Percentiles rank a stretch among this genome's conserved stretches.
These are phyloP conservation scores for Paragyromitra xinjiangensis DNA, from an alignment of 495 filamentous ascomycete genomes.

Conservation along the genomic window DNA sequence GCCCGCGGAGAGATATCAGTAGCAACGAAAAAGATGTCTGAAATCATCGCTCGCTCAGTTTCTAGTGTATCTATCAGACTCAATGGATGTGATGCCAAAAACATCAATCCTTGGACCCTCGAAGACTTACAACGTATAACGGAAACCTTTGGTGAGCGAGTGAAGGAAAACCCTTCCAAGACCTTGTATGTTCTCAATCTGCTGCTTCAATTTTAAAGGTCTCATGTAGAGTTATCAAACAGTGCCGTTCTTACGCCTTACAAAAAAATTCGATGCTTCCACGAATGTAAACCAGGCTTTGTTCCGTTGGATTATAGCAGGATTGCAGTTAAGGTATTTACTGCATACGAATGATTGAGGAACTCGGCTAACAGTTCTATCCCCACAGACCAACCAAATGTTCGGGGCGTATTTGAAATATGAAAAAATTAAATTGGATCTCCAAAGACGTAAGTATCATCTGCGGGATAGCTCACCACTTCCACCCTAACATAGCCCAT, in stretches of 20 bases:
- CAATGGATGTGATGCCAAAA: not conserved
- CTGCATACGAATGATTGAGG: not conserved
- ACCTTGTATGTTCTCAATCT: constrained; percentile 5
- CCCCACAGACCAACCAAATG: constrained; percentile 1
- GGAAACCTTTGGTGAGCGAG: not conserved
- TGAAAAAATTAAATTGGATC: not conserved
- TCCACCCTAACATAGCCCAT: not conserved
- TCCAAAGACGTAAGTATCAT: not conserved
- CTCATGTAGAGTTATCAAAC: not conserved
- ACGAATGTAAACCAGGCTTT: constrained; percentile 2
- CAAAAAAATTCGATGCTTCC: not conserved
- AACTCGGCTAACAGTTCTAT: not conserved
- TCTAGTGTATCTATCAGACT: not conserved
- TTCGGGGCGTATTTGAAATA: constrained; percentile 5
- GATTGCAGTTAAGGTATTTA: not conserved
- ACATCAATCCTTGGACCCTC: constrained; percentile 2
- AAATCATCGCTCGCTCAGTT: not conserved
- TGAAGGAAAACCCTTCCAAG: not conserved
- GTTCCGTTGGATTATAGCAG: constrained; percentile 4
- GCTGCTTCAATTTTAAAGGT: not conserved
- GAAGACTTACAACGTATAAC: not conserved
- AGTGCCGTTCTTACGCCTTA: constrained; percentile 5
- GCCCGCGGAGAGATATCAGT: not conserved
- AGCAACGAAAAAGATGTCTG: not conserved
- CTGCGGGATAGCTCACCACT: not conserved